Evolutionary conservation across 257 asterid genomes (phyloP), one percentile per base, ranked within the genome.

Genomic region (Cordia subcordata): DNA sequence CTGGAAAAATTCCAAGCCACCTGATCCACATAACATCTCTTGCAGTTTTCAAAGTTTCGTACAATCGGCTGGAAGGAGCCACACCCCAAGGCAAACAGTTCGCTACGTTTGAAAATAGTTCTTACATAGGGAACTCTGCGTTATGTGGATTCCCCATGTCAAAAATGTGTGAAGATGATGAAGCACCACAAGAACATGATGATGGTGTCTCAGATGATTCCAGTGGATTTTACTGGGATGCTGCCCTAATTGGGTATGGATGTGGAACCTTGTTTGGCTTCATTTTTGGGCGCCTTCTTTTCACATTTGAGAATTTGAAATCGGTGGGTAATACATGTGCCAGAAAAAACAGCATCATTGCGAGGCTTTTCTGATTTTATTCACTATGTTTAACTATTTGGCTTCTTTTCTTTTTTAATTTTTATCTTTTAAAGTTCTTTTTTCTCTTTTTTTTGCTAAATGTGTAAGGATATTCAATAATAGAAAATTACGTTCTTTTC

Each of bases 1-100:
- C 1, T 0, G 80, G 83, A 55, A 55, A 49, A 21, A 74, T 78
- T 45, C 80, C 80, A 0, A 4, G 1, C 42, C 47, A 71, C 9
- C 59, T 78, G 6, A 19, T 56, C 6, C 35, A 22, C 6, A n/a
- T 74, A 18, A 68, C 68, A 8, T 65, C 35, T 59, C 62, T 78
- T 8, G 19, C 73, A 0, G n/a, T 49, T 20, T 63, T 78, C 1
- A 74, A 74, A 21, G 47, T 78, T 16, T 74, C 78, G 0, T 5
- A 58, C 33, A 71, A 78, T 32, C 62, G 15, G 39, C 72, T 73
- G 4, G 58, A 15, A 2, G 80, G 63, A 49, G 57, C 55, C 14
- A 42, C 10, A 42, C 47, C 47, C 10, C 47, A 42, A 1, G 80
- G 64, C 32, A 40, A 33, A 0, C 71, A 74, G 39, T 65, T 78